These are phyloP conservation scores for Rhytidhysteron rufulum DNA, from an alignment of 2,329 filamentous ascomycete genomes.

Conservation along the genomic window DNA sequence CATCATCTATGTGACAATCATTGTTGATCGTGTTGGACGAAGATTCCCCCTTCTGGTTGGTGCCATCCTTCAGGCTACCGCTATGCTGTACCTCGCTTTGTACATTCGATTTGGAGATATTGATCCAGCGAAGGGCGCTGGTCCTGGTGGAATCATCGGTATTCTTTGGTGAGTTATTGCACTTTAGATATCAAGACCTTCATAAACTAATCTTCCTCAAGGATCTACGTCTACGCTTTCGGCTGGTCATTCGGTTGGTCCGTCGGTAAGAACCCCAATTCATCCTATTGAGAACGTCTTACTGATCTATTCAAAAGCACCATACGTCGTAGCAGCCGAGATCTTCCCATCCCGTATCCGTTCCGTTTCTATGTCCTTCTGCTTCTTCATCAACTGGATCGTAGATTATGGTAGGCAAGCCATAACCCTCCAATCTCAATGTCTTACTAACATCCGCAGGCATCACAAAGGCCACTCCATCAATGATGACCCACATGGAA, in stretches of 20 bases:
- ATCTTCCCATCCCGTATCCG: conserved; percentile 28
- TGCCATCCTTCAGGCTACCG: conserved; percentile 24
- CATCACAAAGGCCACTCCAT: conserved; percentile 25
- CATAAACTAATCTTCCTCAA: too few species aligned
- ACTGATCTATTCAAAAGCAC: too few species aligned
- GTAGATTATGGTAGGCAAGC: conserved; percentile 29
- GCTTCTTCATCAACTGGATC: conserved; percentile 29
- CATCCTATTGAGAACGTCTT: too few species aligned
- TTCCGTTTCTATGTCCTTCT: conserved; percentile 26
- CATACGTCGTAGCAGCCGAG: conserved; percentile 24
- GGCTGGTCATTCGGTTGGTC: conserved; percentile 28
- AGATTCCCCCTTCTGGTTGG: conserved; percentile 28
- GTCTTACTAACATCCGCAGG: too few species aligned
- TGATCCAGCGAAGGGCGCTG: conserved; percentile 27
- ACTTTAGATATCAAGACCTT: too few species aligned
- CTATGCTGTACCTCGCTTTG: conserved; percentile 31
- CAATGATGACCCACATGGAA: conserved; percentile 35
- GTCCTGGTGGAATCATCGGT: conserved; percentile 39
- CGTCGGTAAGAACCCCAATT: too few species aligned
- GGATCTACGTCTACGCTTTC: conserved; percentile 30
- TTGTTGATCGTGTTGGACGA: conserved; percentile 32
- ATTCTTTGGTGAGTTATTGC: too few species aligned
- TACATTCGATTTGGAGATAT: conserved; percentile 35
- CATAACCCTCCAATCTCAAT: too few species aligned
- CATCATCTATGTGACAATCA: conserved; percentile 29